Conservation (phyloP, 768 basidiomycete species). For the Trametes sanguinea region DNA sequence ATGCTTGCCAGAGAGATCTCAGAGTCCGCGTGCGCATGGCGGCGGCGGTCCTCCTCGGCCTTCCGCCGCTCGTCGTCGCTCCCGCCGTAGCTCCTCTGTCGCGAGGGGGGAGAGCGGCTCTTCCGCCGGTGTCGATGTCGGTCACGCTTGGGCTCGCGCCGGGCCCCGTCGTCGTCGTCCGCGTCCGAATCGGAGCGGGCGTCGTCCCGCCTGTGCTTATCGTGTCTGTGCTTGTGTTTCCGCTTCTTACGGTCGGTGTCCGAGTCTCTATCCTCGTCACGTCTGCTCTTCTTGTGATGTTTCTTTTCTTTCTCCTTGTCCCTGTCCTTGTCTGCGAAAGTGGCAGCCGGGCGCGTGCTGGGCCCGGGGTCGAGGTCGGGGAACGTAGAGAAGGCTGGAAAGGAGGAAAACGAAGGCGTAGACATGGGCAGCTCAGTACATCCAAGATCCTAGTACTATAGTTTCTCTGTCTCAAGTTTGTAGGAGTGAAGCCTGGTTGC, state of each 20-base stretch:
- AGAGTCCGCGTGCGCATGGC: slow-evolving; percentile 24
- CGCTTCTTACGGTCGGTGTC: slow-evolving; percentile 13
- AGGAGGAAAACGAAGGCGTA: slow-evolving; percentile 68
- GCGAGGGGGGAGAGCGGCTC: slow-evolving; percentile 7
- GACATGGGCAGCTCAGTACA: slow-evolving; percentile 54
- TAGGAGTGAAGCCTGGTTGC: too few relatives aligned
- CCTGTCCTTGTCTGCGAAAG: not conserved
- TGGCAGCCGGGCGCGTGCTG: slow-evolving; percentile 32
- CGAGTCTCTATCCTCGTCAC: not conserved
- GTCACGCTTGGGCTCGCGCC: slow-evolving; percentile 17
- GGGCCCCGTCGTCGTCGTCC: slow-evolving; percentile 14
- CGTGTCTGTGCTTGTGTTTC: slow-evolving; percentile 33
- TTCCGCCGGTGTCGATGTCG: not conserved
- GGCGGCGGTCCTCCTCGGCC: slow-evolving; percentile 38
- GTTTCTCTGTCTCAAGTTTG: too few relatives aligned
- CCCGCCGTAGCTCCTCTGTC: slow-evolving; percentile 10
- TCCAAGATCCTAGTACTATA: not conserved
- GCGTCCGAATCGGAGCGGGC: slow-evolving; percentile 26
- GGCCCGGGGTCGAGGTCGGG: slow-evolving; percentile 57
- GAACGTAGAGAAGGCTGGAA: slow-evolving; percentile 73
- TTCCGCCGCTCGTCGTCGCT: slow-evolving; percentile 37
- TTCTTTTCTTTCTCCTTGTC: slow-evolving; percentile 21
- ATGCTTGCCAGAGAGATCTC: slow-evolving; percentile 29
- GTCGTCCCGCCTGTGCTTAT: slow-evolving; percentile 28
- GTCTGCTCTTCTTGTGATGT: slow-evolving; percentile 11